Base-by-base conservation (phyloP, 2,329 filamentous ascomycete species). In the Colletotrichum agaves region DNA sequence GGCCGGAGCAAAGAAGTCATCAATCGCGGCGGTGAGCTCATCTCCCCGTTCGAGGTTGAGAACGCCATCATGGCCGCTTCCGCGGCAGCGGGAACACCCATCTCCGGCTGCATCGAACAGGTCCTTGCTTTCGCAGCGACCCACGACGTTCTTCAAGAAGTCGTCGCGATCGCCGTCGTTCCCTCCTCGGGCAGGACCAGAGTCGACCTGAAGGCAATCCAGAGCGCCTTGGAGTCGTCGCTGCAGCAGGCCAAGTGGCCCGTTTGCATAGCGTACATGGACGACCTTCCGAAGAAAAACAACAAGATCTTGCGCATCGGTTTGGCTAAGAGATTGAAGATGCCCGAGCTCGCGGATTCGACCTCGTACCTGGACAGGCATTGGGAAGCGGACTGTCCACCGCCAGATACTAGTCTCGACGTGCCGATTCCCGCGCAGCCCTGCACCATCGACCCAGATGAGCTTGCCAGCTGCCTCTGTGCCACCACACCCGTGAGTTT, bases 41-140 rank as follows among this genome's bases (percentile, higher is more conserved):
- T 88, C 63, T 87, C 84, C 4, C 85, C 86, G 0, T 86, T 87
- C 61, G 86, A 88, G 71, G 81, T 88, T n/a, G 86, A 88, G 71
- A 83, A 87, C 70, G 85, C 85, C 10, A 82, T 88, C 63, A 77
- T 87, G 47, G 76, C 81, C 1, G 81, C 83, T 11, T 79, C 84
- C 4, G 76, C 79, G 50, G 75, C 80, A 13, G 71, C 75, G 4
- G 75, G 76, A 5, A 84, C 82, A 1, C 78, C 79, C 0, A 81
- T 85, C 15, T 81, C 78, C 62, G 82, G 82, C 5, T 79, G 83
- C 3, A 77, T 88, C 4, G 77, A 75, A 13, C 81, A 85, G 66
- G 82, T 82, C 2, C 74, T 87, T n/a, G 84, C 84, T 1, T 87
- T 88, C 71, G 87, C 85, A 0, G 81, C 81, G 10, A 75, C 78